Percentiles rank a stretch among this genome's conserved stretches.
Evolutionary conservation across 257 asterid species (phyloP).

Genomic region (Paraleonurus japonicus): DNA sequence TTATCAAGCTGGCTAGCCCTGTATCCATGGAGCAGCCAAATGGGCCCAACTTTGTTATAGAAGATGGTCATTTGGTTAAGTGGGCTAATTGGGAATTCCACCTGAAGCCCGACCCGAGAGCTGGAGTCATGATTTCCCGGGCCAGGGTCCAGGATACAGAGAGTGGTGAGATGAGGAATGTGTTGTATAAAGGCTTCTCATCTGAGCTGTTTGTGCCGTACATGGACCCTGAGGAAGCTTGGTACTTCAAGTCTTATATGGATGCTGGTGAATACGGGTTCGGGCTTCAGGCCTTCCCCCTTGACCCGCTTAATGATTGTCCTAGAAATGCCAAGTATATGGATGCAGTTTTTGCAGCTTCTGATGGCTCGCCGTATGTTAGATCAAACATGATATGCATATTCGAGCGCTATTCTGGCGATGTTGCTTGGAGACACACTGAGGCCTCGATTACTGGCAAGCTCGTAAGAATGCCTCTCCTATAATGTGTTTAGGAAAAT

Average conservation of each 20-base stretch:
- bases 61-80: slow-evolving; percentile 60
- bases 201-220: slow-evolving; percentile 92
- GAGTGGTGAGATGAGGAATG: slow-evolving; percentile 65
- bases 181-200: slow-evolving; percentile 80
- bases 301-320: slow-evolving; percentile 78
- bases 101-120: slow-evolving; percentile 82
- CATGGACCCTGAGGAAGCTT: slow-evolving; percentile 75
- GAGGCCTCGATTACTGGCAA: slow-evolving; percentile 47
- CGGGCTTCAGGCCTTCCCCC: slow-evolving; percentile 60
- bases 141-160: slow-evolving; percentile 63
- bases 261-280: slow-evolving; percentile 86
- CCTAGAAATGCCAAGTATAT: slow-evolving; percentile 60
- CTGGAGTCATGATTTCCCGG: slow-evolving; percentile 75
- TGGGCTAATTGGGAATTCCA: slow-evolving; percentile 99
- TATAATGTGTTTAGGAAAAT: too few relatives aligned
- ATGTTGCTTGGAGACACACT: slow-evolving; percentile 74
- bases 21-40: slow-evolving; percentile 82
- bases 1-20: slow-evolving; percentile 54
- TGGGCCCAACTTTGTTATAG: slow-evolving; percentile 87
- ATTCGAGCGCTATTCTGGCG: slow-evolving; percentile 71
- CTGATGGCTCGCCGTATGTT: slow-evolving; percentile 66
- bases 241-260: slow-evolving; percentile 85
- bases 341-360: slow-evolving; percentile 68
- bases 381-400: slow-evolving; percentile 60
- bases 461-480: slow-evolving; percentile 29